Base-by-base conservation (phyloP, 345 rosid species). In the Sonneratia alba region DNA sequence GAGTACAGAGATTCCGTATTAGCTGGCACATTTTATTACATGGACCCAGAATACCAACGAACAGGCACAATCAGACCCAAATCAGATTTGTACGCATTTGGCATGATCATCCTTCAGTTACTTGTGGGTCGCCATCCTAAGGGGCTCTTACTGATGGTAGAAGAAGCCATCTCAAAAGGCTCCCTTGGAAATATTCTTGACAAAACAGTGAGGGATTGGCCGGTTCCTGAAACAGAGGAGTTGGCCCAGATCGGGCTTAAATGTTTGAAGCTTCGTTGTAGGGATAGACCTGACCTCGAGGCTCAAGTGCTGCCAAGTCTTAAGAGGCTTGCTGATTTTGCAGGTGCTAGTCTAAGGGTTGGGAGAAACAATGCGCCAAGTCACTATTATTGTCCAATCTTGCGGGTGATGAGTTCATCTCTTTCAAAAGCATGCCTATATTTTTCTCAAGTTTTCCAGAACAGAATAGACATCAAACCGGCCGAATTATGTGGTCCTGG, bases 21-120 rank as follows among this genome's bases (percentile, higher is more conserved):
- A 69, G 96, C 93, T 0, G 96, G 96, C 72, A 91, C 98, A 18
- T 78, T 93, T 56, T 79, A 70, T 79, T 93, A 93, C 85, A 89
- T 93, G 91, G 98, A 93, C 71, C 96, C 98, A 0, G 97, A 93
- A 76, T 93, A 93, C 77, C 90, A 84, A 67, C 83, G 92, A 81
- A 90, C 97, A 0, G 98, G 98, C 34, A 93, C 95, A 6, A 9
- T 90, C 73, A 81, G 97, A 79, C 98, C 98, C 13, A 93, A 93
- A 74, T 93, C 98, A 1, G 98, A 91, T 86, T 74, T 93, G 24
- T 89, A 85, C 75, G 98, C 96, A 7, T 85, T 93, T 66, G 97
- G 98, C 70, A 71, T 93, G 69, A 87, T 85, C 40, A 80, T 81
- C 51, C 92, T 91, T 53, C 96, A 93, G 82, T 74, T 93, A 57